A percentile compares a stretch with the other conserved stretches of the same genome.
Conservation (phyloP, 2,329 filamentous ascomycete species). For the Fusarium sp. region DNA sequence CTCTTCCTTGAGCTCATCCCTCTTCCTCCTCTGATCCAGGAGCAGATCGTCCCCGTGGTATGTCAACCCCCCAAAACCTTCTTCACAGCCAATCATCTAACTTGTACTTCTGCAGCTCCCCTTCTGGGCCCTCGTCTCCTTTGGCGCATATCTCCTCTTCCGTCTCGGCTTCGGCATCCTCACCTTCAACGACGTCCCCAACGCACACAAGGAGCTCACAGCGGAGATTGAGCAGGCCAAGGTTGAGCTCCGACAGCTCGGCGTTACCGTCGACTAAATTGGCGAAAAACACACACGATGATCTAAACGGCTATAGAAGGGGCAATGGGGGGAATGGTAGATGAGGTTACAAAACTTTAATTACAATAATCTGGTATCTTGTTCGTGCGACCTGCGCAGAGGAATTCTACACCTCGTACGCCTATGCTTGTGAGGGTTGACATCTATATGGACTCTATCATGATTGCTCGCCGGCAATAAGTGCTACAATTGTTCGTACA, state of each 20-base stretch:
- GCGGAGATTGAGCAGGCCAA: slow-evolving; percentile 83
- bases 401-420: background rate
- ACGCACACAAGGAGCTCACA: slow-evolving; percentile 90
- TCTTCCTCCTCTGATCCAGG: slow-evolving; percentile 80
- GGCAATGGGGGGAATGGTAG: slow-evolving; percentile 11
- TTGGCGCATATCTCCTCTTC: slow-evolving; percentile 92
- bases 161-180: slow-evolving; percentile 92
- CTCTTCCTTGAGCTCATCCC: slow-evolving; percentile 87
- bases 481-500: slow-evolving; percentile 69
- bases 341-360: slow-evolving; percentile 34
- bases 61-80: slow-evolving; percentile 50
- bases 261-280: slow-evolving; percentile 79
- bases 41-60: slow-evolving; percentile 91
- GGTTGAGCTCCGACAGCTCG: slow-evolving; percentile 76
- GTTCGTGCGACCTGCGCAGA: slow-evolving; percentile 27
- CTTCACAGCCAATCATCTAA: background rate
- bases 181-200: slow-evolving; percentile 95
- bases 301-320: slow-evolving; percentile 41
- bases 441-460: slow-evolving; percentile 21
- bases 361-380: slow-evolving; percentile 34
- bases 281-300: background rate
- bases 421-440: background rate
- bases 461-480: slow-evolving; percentile 62
- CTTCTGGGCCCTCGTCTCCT: slow-evolving; percentile 90
- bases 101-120: slow-evolving; percentile 72